phyloP scores from a whole-genome alignment of 345 rosid genomes.

The Trapa bicornis region DNA sequence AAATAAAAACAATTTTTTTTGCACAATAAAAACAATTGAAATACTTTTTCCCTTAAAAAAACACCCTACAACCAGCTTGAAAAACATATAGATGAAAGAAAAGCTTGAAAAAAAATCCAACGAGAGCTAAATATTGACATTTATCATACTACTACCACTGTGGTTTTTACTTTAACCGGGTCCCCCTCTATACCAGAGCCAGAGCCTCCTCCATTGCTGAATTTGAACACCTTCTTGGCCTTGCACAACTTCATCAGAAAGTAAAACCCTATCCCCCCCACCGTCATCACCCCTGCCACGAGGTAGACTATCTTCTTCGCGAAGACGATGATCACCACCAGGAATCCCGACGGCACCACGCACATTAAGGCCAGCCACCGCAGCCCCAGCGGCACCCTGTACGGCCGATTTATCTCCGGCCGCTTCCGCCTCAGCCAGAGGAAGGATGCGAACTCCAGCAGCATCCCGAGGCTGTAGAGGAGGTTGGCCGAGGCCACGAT shows the following conservation, averaged over 20 bases:
- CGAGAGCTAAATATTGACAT: too few relatives aligned
- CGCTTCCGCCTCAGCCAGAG: slow-evolving; percentile 50
- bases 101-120: too few relatives aligned
- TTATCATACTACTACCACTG: too few relatives aligned
- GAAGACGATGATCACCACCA: slow-evolving; percentile 35
- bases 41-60: too few relatives aligned
- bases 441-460: slow-evolving; percentile 58
- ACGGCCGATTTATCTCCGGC: slow-evolving; percentile 46
- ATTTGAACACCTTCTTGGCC: slow-evolving; percentile 8
- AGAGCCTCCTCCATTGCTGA: neutral
- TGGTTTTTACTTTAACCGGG: too few relatives aligned
- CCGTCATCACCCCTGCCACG: slow-evolving; percentile 47
- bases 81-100: too few relatives aligned
- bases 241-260: slow-evolving; percentile 40
- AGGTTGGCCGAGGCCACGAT: slow-evolving; percentile 57
- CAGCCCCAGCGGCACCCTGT: slow-evolving; percentile 37
- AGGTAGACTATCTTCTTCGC: slow-evolving; percentile 51
- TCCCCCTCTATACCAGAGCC: too few relatives aligned
- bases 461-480: slow-evolving; percentile 67
- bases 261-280: slow-evolving; percentile 55
- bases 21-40: too few relatives aligned
- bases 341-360: slow-evolving; percentile 46
- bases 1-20: too few relatives aligned
- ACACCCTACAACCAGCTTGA: too few relatives aligned
- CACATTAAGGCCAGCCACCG: slow-evolving; percentile 45